Base-by-base conservation (phyloP, 306 rosid genomes). In the peach (Prunus persica) region DNA sequence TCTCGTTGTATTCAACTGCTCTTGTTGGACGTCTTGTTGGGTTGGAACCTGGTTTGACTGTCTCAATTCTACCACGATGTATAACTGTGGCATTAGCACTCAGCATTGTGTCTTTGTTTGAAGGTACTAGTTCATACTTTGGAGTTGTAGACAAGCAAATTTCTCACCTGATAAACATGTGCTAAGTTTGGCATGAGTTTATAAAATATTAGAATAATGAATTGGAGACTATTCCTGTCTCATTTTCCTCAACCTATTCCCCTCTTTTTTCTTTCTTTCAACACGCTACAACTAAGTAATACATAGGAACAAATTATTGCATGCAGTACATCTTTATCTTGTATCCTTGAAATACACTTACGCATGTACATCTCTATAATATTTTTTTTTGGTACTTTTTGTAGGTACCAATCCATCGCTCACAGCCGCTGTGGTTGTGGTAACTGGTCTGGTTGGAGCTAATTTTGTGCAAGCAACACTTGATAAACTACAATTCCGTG, bases 71-170 rank as follows among this genome's bases (percentile, higher is more conserved):
- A 47, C 98, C 97, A 51, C 85, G 97, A 84, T 92, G 97, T 75
- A 90, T 92, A 79, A 92, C 97, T n/a, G 92, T 95, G 75, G 97
- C 98, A 11, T 85, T 95, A 84, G 98, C 97, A 71, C 96, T 92
- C 74, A 95, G 97, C 89, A 95, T 95, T 46, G 96, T 88, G 75
- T 86, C 97, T 18, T 81, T 95, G 52, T 95, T 95, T 86, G 97
- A 95, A 75, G 98, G 98, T 95, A 92, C 30, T 72, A 67, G n/a
- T 60, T 14, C 22, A 69, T 43, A 28, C 43, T 52, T 16, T 24
- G 20, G 72, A 54, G 20, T n/a, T 64, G 56, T 25, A 32, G 2
- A 22, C 54, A 56, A 67, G 76, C 25, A 58, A 65, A 18, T 27
- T 20, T 72, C 32, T 60, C 45, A 69, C 73, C n/a, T 46, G 5